phyloP scores from a whole-genome alignment of 805 yeast species.

The Martiniozyma abietophila region DNA sequence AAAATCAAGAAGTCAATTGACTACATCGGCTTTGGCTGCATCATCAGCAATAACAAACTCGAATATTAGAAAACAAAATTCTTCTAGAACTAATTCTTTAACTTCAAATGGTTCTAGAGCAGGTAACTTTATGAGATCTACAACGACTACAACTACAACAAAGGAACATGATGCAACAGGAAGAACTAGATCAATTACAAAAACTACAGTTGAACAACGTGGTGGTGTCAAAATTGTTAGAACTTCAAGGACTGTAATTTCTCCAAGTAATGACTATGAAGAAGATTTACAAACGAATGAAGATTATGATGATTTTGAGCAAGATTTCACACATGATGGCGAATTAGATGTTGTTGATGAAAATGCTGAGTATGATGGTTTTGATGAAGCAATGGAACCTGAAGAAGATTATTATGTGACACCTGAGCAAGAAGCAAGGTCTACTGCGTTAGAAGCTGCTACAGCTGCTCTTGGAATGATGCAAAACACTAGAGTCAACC shows the following conservation, averaged over 20 bases:
- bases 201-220: slow-evolving; percentile 39
- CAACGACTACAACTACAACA: slow-evolving; percentile 28
- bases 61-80: slow-evolving; percentile 3
- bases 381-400: not conserved
- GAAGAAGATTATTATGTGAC: not conserved
- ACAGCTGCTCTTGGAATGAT: slow-evolving; percentile 9
- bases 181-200: slow-evolving; percentile 46
- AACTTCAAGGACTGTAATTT: slow-evolving; percentile 30
- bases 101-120: slow-evolving; percentile 24
- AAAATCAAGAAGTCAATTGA: not conserved
- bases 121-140: slow-evolving; percentile 29
- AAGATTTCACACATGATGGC: slow-evolving; percentile 1
- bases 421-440: slow-evolving; percentile 1
- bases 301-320: slow-evolving; percentile 10
- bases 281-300: slow-evolving; percentile 19
- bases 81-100: slow-evolving; percentile 23
- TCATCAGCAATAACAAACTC: slow-evolving; percentile 19
- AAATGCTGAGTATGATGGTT: not conserved
- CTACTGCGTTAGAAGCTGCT: slow-evolving; percentile 6
- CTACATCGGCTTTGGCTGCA: too few species aligned
- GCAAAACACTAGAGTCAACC: too few species aligned
- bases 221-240: slow-evolving; percentile 41
- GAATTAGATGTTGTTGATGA: slow-evolving; percentile 3
- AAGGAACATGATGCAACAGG: slow-evolving; percentile 42
- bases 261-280: slow-evolving; percentile 15